Evolutionary conservation across 371 early-diverging fungal species (phyloP), one percentile per base, ranked within the genome.

Genomic region (Syncephalastrum monosporum): DNA sequence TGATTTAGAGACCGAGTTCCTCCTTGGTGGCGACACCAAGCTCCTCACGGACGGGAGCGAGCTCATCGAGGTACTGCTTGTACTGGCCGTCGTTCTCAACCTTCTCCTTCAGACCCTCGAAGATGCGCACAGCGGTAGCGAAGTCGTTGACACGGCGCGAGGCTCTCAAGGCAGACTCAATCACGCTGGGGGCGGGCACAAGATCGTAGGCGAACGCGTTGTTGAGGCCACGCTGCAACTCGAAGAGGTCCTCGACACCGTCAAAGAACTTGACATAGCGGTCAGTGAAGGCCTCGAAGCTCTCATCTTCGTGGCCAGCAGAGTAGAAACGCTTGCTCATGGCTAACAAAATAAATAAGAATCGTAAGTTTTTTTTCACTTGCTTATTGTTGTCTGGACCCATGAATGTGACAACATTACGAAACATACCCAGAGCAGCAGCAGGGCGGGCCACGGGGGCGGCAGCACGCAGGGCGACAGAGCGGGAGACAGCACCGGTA

Each of bases 161-260:
- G 27, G 97, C 96, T 71, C 84, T 87, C 63, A 96, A 77, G 38
- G 95, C 94, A 49, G 95, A 89, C 64, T 87, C 89, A 67, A 94
- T 81, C 42, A 96, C 91, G 47, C 88, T 84, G 63, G 91, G 83
- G 38, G 94, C 79, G 50, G 96, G 97, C 15, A 96, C 96, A 70
- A 94, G 85, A 84, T 96, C 96, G 74, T 94, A 93, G 52, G 94
- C 89, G 67, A 96, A 97, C 72, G 92, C 89, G 78, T 96, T 94
- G 89, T 96, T 96, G 67, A 98, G 84, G 47, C 96, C 95, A 65
- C 96, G 88, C 83, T 95, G 94, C 50, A 98, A 85, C 82, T 98
- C 98, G 71, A 94, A 96, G 66, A 92, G 85, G 80, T 97, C 97
- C 60, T 94, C 93, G 52, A 89, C 91, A 64, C 85, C 85, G 62